phyloP scores from a whole-genome alignment of 768 basidiomycete species.

The Mycena alexandri region DNA sequence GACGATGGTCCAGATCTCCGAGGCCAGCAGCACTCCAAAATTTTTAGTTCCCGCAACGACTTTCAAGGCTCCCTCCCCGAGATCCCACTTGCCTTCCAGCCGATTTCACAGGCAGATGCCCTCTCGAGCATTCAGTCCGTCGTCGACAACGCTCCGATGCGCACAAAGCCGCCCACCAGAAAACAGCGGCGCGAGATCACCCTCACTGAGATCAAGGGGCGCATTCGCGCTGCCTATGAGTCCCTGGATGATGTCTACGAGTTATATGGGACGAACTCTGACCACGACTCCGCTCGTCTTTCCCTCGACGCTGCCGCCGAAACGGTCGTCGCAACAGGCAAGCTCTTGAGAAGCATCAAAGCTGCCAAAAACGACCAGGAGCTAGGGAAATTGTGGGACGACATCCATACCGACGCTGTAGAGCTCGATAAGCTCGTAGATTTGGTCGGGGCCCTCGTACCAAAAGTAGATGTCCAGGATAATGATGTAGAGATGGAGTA shows the following conservation, averaged over 20 bases:
- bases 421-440: conserved; percentile 31
- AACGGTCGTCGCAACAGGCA: conserved; percentile 25
- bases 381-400: conserved; percentile 23
- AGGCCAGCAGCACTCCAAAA: conserved; percentile 31
- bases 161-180: conserved; percentile 21
- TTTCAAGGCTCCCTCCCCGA: conserved; percentile 24
- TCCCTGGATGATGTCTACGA: conserved; percentile 19
- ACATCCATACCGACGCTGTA: conserved; percentile 25
- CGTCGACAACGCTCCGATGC: conserved; percentile 1
- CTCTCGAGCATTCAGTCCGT: conserved; percentile 19
- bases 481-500: conserved; percentile 12
- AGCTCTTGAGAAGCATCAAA: conserved; percentile 27
- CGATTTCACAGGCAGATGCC: conserved; percentile 18
- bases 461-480: conserved; percentile 11
- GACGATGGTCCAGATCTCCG: conserved; percentile 27
- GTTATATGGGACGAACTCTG: conserved; percentile 18
- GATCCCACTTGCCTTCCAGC: conserved; percentile 1
- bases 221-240: conserved; percentile 21
- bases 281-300: conserved; percentile 25
- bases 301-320: conserved; percentile 28
- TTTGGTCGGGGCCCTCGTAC: conserved; percentile 27
- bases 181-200: conserved; percentile 27
- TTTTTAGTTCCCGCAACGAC: conserved; percentile 30
- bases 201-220: conserved; percentile 22
- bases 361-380: conserved; percentile 25